A percentile compares a stretch with the other conserved stretches of the same genome.
Evolutionary conservation across 257 asterid species (phyloP).

Genomic region (Nicotiana obtusifolia): DNA sequence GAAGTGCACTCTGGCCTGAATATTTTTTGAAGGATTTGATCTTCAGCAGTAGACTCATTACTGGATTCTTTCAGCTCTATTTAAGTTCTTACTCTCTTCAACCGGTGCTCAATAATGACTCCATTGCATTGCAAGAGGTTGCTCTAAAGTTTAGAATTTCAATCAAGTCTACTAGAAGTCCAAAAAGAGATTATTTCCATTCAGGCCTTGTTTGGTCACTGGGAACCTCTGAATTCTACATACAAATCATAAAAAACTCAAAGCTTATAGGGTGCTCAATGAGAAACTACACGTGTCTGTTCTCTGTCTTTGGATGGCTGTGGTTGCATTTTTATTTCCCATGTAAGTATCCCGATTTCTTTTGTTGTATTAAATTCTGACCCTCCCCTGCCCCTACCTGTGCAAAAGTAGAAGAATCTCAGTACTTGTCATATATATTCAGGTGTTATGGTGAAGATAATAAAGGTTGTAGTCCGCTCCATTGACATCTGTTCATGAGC

Average conservation of each 20-base stretch:
- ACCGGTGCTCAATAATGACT: not conserved
- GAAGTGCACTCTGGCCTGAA: too few species aligned
- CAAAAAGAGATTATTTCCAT: too few species aligned
- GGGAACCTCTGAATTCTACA: not conserved
- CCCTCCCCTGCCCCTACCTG: not conserved
- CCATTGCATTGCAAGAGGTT: not conserved
- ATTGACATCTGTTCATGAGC: not conserved
- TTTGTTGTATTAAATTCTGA: not conserved
- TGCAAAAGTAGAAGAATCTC: not conserved
- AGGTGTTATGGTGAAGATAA: not conserved
- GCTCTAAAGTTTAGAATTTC: not conserved
- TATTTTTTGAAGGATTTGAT: not conserved
- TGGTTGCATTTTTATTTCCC: too few species aligned
- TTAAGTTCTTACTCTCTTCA: not conserved
- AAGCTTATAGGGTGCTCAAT: not conserved
- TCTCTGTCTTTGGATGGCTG: too few species aligned
- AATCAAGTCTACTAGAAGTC: too few species aligned
- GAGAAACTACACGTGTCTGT: not conserved
- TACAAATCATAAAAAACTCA: not conserved
- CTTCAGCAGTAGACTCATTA: not conserved
- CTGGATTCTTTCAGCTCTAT: not conserved
- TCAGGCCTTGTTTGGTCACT: too few species aligned
- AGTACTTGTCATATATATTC: not conserved
- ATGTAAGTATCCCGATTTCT: not conserved
- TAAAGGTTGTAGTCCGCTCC: not conserved